Evolutionary conservation across 2,329 filamentous ascomycete genomes (phyloP), one percentile per base, ranked within the genome.

Genomic region (Pseudocercospora ulei): DNA sequence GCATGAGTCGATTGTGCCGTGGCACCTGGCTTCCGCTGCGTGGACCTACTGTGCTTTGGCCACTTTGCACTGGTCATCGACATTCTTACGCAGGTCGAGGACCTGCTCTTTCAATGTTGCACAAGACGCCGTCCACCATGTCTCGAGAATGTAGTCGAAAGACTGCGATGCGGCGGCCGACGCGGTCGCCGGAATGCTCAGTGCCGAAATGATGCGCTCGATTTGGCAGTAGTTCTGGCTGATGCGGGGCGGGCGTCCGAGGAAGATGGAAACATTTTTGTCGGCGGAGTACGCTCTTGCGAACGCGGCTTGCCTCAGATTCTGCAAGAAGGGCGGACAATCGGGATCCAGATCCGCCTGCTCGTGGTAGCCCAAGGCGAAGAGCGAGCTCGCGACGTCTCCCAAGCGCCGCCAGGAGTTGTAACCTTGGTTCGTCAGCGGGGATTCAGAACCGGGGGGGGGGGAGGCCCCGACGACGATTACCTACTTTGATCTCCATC

Each of bases 191-290:
- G 30, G 6, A 7, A 14, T 3, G 3, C 17, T 7, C 3, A 33
- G 18, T 8, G 16, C 23, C 2, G 23, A 8, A 19, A 39, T 39
- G 3, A 41, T 22, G 5, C 33, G 43, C 4, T 58, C 52, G 7
- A 67, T 57, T 3, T 55, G 54, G 47, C 66, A 68, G 40, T 62
- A 68, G 24, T 60, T 25, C 14, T 25, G 6, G 20, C 20, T 58
- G 23, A 71, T 63, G 2, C 67, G 58, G 2, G 67, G 66, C 3
- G 68, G 68, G 2, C 68, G 60, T 3, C 68, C 68, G n/a, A 70
- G 60, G 36, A 71, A 71, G 1, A 69, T 64, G 1, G 67, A 62
- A 5, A 70, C 52, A 25, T 62, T 65, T 39, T 69, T 71, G 39
- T 71, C 68, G 3, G 61, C 62, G 4, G 63, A 63, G 38, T 68